These are phyloP conservation scores for Coprinopsis cinerea DNA, from an alignment of 768 basidiomycete genomes.

Conservation along the genomic window DNA sequence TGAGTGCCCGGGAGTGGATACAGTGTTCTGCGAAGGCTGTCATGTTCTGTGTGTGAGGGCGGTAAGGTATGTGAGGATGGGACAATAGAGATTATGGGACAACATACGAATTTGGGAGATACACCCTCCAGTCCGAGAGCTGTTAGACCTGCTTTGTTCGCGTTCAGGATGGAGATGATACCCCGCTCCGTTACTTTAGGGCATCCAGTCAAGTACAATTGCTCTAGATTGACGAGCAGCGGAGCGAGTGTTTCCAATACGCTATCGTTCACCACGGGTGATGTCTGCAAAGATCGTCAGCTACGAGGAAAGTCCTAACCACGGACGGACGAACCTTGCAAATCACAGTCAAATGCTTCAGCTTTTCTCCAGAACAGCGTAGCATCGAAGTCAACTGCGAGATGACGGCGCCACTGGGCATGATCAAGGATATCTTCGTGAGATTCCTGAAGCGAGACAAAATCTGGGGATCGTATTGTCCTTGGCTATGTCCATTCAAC, in stretches of 20 bases:
- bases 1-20: slow-evolving; percentile 28
- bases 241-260: slow-evolving; percentile 46
- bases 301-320: not conserved
- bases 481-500: slow-evolving; percentile 61
- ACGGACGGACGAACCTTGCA: slow-evolving; percentile 54
- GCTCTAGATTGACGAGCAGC: slow-evolving; percentile 43
- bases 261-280: slow-evolving; percentile 52
- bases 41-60: slow-evolving; percentile 43
- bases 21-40: slow-evolving; percentile 36
- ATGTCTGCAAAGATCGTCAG: slow-evolving; percentile 33
- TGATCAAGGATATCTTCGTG: slow-evolving; percentile 59
- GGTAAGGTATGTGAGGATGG: not conserved
- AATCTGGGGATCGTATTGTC: slow-evolving; percentile 47
- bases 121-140: slow-evolving; percentile 59
- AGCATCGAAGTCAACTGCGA: slow-evolving; percentile 49
- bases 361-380: slow-evolving; percentile 31
- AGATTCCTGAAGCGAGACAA: slow-evolving; percentile 49
- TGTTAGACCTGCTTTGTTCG: slow-evolving; percentile 40
- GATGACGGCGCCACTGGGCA: slow-evolving; percentile 59
- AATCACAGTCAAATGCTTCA: slow-evolving; percentile 57
- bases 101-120: slow-evolving; percentile 51
- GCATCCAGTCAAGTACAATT: slow-evolving; percentile 62
- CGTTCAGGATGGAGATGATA: slow-evolving; percentile 43
- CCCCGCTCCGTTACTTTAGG: slow-evolving; percentile 60
- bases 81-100: not conserved